phyloP scores from a whole-genome alignment of 495 filamentous ascomycete species.

The Chaetomidium leptoderma region DNA sequence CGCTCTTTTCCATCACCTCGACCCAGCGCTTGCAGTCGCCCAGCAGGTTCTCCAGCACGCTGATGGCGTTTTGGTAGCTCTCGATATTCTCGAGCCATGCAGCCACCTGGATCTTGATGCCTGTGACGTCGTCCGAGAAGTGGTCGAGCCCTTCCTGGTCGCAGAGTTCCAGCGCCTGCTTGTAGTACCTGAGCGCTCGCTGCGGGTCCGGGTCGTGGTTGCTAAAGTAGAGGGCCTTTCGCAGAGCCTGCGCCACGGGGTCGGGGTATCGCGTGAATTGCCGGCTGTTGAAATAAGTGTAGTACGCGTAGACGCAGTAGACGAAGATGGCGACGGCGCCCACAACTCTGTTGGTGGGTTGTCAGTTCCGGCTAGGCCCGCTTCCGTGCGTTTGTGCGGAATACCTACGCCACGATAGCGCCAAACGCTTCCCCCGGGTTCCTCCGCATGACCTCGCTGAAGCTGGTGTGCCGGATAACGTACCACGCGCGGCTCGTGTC shows the following conservation, averaged over 20 bases:
- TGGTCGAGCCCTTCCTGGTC: constrained; percentile 72
- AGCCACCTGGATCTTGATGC: constrained; percentile 78
- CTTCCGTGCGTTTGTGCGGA: background rate
- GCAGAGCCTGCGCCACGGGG: constrained; percentile 71
- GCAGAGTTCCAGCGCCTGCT: constrained; percentile 65
- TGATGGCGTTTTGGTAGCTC: constrained; percentile 58
- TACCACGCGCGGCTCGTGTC: constrained; percentile 24
- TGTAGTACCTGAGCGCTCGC: constrained; percentile 75
- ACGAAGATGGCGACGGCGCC: constrained; percentile 51
- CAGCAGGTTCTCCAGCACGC: constrained; percentile 67
- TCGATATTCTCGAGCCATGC: constrained; percentile 71
- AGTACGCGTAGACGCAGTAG: constrained; percentile 61
- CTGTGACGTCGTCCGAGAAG: constrained; percentile 83
- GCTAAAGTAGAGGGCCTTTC: constrained; percentile 82
- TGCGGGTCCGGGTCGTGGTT: constrained; percentile 67
- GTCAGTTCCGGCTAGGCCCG: too few relatives aligned
- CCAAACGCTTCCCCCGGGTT: constrained; percentile 42
- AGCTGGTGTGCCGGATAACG: constrained; percentile 32
- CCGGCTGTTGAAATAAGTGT: constrained; percentile 58
- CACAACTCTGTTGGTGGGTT: constrained; percentile 25
- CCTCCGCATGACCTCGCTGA: constrained; percentile 33
- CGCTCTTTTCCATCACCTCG: constrained; percentile 52
- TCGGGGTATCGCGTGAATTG: constrained; percentile 66
- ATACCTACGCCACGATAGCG: constrained; percentile 24
- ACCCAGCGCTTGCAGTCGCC: constrained; percentile 59